These are phyloP conservation scores for Periglandula ipomoeae DNA, from an alignment of 2,329 filamentous ascomycete genomes.

Conservation along the genomic window DNA sequence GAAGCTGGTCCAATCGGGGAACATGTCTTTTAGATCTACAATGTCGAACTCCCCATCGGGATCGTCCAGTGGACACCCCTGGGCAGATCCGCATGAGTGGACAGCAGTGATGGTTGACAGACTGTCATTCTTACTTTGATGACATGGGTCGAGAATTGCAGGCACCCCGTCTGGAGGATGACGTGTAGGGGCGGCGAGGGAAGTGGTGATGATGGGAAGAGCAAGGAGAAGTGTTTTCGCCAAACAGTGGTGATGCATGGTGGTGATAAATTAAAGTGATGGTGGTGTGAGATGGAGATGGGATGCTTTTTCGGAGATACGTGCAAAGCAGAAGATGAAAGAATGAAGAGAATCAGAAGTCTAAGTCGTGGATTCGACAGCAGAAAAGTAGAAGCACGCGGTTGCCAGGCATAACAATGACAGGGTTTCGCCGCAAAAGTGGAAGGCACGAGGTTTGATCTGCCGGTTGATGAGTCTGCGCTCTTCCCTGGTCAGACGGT, in stretches of 20 bases:
- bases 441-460: no score
- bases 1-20: constrained; percentile 22
- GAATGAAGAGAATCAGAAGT: not conserved
- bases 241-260: not conserved
- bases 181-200: not conserved
- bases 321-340: no score
- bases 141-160: no score
- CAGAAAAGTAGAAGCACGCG: no score
- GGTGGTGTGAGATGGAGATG: not conserved
- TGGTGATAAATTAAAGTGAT: not conserved
- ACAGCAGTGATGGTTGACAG: not conserved
- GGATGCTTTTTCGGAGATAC: not conserved
- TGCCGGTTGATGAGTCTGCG: no score
- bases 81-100: not conserved
- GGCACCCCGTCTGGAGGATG: constrained; percentile 18
- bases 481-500: no score
- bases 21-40: not conserved
- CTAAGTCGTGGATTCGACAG: not conserved
- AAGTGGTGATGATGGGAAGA: not conserved
- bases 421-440: no score
- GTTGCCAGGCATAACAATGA: no score
- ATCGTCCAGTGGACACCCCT: not conserved
- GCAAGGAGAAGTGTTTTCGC: not conserved
- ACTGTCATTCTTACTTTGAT: no score
- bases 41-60: not conserved